A percentile compares a stretch with the other conserved stretches of the same genome.
These are phyloP conservation scores for Epithemia pelagica DNA, from an alignment of 108 stramenopile species.

Conservation along the genomic window DNA sequence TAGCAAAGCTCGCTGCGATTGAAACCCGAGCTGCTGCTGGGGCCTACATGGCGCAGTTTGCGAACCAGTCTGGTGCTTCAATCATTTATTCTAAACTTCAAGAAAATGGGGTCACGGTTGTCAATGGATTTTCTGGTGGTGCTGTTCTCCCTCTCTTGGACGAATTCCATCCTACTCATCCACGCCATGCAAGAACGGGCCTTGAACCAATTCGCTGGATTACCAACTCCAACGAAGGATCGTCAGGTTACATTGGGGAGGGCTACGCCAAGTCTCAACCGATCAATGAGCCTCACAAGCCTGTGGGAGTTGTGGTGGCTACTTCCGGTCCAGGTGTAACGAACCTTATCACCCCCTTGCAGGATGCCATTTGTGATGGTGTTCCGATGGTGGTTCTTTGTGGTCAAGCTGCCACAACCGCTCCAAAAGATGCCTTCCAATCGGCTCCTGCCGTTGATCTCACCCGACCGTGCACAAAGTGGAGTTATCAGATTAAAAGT, in stretches of 20 bases:
- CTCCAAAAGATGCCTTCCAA: slow-evolving; percentile 83
- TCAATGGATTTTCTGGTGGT: slow-evolving; percentile 90
- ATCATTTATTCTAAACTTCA: slow-evolving; percentile 80
- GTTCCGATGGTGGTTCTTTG: slow-evolving; percentile 85
- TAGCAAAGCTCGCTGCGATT: slow-evolving; percentile 10
- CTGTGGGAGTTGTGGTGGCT: slow-evolving; percentile 83
- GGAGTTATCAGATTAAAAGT: slow-evolving; percentile 84
- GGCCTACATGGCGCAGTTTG: slow-evolving; percentile 37
- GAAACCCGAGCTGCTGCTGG: slow-evolving; percentile 19
- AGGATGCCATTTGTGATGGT: slow-evolving; percentile 86
- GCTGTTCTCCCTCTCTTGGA: slow-evolving; percentile 86
- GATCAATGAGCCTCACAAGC: slow-evolving; percentile 43
- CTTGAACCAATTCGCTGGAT: slow-evolving; percentile 73
- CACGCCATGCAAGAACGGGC: slow-evolving; percentile 48
- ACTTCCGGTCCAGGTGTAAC: slow-evolving; percentile 92
- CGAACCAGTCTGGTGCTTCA: slow-evolving; percentile 71
- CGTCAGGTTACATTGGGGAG: slow-evolving; percentile 84
- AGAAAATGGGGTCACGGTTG: slow-evolving; percentile 71
- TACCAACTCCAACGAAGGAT: slow-evolving; percentile 82
- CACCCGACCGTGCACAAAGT: slow-evolving; percentile 81
- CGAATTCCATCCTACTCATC: slow-evolving; percentile 79
- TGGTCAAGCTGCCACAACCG: slow-evolving; percentile 85
- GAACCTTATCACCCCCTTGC: slow-evolving; percentile 83
- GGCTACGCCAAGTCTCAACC: slow-evolving; percentile 82
- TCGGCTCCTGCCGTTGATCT: slow-evolving; percentile 76